These are phyloP conservation scores for Rosa rugosa DNA, from an alignment of 306 rosid genomes.

Conservation along the genomic window DNA sequence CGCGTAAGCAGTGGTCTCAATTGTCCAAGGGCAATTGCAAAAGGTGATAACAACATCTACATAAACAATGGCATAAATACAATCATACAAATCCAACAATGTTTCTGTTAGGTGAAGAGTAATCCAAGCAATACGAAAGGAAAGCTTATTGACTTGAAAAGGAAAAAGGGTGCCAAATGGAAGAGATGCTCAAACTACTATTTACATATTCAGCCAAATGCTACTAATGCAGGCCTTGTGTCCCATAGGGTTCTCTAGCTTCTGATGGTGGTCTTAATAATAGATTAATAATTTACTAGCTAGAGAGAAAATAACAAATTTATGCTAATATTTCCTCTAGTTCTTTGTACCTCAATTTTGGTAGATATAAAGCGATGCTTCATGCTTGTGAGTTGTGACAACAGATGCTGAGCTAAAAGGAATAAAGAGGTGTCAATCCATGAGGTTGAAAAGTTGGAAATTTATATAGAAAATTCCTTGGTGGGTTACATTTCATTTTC, in stretches of 20 bases:
- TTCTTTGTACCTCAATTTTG: not conserved
- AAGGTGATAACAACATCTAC: not conserved
- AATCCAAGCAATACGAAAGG: not conserved
- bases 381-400: conserved; percentile 8
- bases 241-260: not conserved
- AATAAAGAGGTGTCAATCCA: not conserved
- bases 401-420: not conserved
- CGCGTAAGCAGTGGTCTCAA: not conserved
- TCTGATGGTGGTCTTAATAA: not conserved
- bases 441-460: not conserved
- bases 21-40: not conserved
- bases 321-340: not conserved
- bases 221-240: conserved; percentile 2
- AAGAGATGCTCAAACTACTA: not conserved
- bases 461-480: not conserved
- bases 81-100: not conserved
- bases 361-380: not conserved
- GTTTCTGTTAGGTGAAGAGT: not conserved
- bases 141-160: not conserved
- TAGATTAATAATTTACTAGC: not conserved
- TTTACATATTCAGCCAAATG: not conserved
- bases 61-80: not conserved
- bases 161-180: not conserved
- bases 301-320: not conserved
- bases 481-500: not conserved